Evolutionary conservation across 225 moss, liverwort and hornwort species (phyloP).

Genomic region (Pleurozium schreberi): DNA sequence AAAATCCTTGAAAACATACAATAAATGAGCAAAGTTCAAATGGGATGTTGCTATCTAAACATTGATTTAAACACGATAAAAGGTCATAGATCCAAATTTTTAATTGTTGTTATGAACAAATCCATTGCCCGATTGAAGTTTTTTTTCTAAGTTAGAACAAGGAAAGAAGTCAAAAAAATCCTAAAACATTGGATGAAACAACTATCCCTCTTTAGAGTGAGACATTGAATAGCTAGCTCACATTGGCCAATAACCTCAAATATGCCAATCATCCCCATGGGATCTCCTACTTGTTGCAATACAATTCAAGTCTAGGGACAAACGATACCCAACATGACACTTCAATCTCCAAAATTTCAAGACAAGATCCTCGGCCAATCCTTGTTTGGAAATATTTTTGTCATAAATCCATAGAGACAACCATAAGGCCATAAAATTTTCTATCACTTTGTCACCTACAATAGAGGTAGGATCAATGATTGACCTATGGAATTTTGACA

Average conservation of each 20-base stretch:
- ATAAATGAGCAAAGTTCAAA: background rate
- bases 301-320: background rate
- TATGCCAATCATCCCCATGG: background rate
- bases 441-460: background rate
- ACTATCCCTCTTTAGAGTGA: background rate
- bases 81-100: background rate
- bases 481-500: background rate
- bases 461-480: background rate
- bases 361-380: background rate
- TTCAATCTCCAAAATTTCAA: background rate
- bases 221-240: background rate
- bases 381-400: background rate
- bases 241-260: background rate
- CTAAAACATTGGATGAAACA: background rate
- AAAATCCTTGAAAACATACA: background rate
- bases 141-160: background rate
- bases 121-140: rapidly evolving
- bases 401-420: background rate
- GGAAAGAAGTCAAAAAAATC: background rate
- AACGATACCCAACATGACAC: background rate
- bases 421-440: background rate
- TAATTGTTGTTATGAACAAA: background rate
- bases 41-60: rapidly evolving
- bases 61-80: background rate
- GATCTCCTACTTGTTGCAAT: background rate